These are phyloP conservation scores for Ambrosia trifida DNA, from an alignment of 129 eudicot species.

Conservation along the genomic window DNA sequence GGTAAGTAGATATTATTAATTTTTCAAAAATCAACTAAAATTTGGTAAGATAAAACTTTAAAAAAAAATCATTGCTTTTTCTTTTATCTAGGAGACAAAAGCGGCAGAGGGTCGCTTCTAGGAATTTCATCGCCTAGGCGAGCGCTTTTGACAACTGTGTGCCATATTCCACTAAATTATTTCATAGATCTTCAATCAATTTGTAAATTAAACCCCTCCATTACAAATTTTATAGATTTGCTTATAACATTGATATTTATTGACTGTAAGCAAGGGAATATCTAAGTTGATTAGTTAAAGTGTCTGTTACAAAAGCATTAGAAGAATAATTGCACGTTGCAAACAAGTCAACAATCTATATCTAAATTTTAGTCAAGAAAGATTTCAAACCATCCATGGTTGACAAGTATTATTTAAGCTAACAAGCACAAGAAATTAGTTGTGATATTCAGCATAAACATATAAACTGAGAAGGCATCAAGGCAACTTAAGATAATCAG, in stretches of 20 bases:
- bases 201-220: neutral
- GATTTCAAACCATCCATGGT: conserved; percentile 15
- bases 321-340: too few species aligned
- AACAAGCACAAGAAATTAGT: conserved; percentile 1
- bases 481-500: conserved; percentile 1
- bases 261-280: conserved; percentile 10
- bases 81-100: too few species aligned
- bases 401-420: conserved; percentile 9
- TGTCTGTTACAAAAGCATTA: conserved; percentile 8
- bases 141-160: too few species aligned
- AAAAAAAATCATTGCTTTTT: too few species aligned
- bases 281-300: neutral
- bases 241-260: conserved; percentile 11
- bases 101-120: too few species aligned
- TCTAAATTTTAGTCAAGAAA: conserved; percentile 17
- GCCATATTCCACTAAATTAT: neutral
- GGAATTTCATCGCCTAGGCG: too few species aligned
- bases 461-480: neutral
- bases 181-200: neutral
- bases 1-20: too few species aligned
- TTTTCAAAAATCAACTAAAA: too few species aligned
- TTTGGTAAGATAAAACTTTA: too few species aligned
- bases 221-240: neutral
- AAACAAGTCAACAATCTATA: neutral
- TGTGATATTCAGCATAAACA: conserved; percentile 9